Conservation (phyloP, 768 basidiomycete genomes). For the Polyporus arcularius region DNA sequence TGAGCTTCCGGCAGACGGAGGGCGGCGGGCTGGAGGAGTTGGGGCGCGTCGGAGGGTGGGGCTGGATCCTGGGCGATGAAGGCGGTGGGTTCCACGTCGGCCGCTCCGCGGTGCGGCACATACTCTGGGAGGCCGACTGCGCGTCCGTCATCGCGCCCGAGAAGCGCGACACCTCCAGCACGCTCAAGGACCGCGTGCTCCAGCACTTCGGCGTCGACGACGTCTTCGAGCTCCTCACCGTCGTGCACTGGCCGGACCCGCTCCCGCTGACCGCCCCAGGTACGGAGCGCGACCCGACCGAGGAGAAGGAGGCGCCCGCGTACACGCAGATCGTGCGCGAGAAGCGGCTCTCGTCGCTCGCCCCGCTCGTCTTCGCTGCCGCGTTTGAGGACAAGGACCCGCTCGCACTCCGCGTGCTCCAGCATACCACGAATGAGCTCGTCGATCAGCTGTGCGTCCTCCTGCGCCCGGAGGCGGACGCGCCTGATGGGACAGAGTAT, state of each 20-base stretch:
- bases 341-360: conserved; percentile 71
- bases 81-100: conserved; percentile 84
- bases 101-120: conserved; percentile 69
- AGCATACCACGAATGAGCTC: conserved; percentile 51
- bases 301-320: conserved; percentile 9
- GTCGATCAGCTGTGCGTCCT: conserved; percentile 61
- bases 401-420: conserved; percentile 62
- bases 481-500: neutral
- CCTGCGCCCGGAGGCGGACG: conserved; percentile 39
- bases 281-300: conserved; percentile 7
- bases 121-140: conserved; percentile 57
- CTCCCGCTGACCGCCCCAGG: conserved; percentile 30
- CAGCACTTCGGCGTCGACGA: conserved; percentile 54
- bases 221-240: conserved; percentile 64
- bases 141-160: conserved; percentile 39
- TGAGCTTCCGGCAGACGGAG: conserved; percentile 48
- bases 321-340: conserved; percentile 51
- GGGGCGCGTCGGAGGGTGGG: conserved; percentile 78
- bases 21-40: conserved; percentile 54
- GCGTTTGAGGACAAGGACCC: conserved; percentile 71
- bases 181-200: conserved; percentile 51
- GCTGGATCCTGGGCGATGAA: conserved; percentile 84
- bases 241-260: conserved; percentile 66
- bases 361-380: conserved; percentile 75
- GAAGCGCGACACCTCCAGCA: conserved; percentile 15